These are phyloP conservation scores for Ilyonectria mors-panacis DNA, from an alignment of 2,329 filamentous ascomycete genomes.

Conservation along the genomic window DNA sequence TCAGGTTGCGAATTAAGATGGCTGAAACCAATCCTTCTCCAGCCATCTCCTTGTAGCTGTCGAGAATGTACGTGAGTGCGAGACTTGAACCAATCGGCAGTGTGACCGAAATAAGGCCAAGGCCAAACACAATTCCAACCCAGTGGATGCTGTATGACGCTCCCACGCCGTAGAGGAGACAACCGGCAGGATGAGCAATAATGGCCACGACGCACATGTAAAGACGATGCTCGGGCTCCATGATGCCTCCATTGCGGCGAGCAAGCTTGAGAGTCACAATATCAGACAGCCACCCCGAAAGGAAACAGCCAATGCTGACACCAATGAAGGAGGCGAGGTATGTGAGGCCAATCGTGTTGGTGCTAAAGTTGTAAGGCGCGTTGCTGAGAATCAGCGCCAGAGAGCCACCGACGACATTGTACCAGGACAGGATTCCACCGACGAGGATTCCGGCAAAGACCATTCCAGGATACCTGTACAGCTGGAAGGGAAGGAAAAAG, in stretches of 20 bases:
- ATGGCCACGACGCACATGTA: conserved; percentile 42
- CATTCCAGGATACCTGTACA: conserved; percentile 37
- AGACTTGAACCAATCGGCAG: conserved; percentile 41
- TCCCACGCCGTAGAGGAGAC: conserved; percentile 42
- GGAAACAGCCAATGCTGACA: conserved; percentile 41
- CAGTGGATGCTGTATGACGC: conserved; percentile 44
- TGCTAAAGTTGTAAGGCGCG: conserved; percentile 43
- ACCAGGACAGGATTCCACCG: conserved; percentile 44
- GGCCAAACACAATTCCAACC: conserved; percentile 44
- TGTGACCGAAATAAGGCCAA: conserved; percentile 40
- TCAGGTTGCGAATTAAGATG: conserved; percentile 44
- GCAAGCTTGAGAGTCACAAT: conserved; percentile 37
- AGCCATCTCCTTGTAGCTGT: conserved; percentile 45
- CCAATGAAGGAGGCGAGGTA: conserved; percentile 42
- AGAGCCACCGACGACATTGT: conserved; percentile 41
- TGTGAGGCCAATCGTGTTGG: conserved; percentile 40
- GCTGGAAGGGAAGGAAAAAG: conserved; percentile 36
- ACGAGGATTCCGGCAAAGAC: conserved; percentile 44
- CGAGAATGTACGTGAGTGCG: conserved; percentile 44
- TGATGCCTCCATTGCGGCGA: conserved; percentile 41
- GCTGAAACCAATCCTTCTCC: conserved; percentile 41
- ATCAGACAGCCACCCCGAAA: conserved; percentile 44
- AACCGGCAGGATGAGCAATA: conserved; percentile 42
- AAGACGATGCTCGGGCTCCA: conserved; percentile 47
- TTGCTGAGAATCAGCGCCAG: conserved; percentile 42